Evolutionary conservation across 768 basidiomycete genomes (phyloP), one percentile per base, ranked within the genome.

Genomic region (Termitomyces sp.): DNA sequence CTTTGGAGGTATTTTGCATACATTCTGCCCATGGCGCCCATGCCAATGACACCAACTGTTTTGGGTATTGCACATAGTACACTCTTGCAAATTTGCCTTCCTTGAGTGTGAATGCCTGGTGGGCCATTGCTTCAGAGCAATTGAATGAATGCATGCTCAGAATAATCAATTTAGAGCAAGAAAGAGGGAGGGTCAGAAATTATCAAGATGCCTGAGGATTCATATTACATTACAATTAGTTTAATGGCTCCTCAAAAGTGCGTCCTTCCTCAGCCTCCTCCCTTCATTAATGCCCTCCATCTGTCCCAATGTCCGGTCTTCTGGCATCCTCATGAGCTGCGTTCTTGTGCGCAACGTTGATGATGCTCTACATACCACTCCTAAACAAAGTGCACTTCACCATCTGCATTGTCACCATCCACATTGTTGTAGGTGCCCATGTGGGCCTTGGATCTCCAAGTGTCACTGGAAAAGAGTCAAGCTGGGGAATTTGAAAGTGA

Each of bases 11-110:
- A 71, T n/a, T 80, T 82, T 0, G 94, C 94, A 71, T 98, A 98
- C 94, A 98, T 94, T 69, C 78, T 80, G 2, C 96, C 96, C 96
- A 98, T 98, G 54, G 91, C 92, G 0, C 96, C 96, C 95, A 98
- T 97, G 2, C 96, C 96, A 63, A 97, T 97, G 55, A 97, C 78
- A 1, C 96, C 96, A 42, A 98, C 90, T 0, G 83, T 81, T 7
- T 66, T 94, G 92, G 28, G 65, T 65, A 61, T 76, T 67, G 33
- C 65, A n/a, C n/a, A n/a, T n/a, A n/a, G n/a, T n/a, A n/a, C n/a
- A n/a, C n/a, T n/a, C n/a, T n/a, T n/a, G n/a, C n/a, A n/a, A n/a
- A n/a, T n/a, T n/a, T n/a, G n/a, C n/a, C n/a, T n/a, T n/a, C n/a
- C n/a, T n/a, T n/a, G n/a, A n/a, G n/a, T n/a, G n/a, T n/a, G n/a